Evolutionary conservation across 139 green algal genomes (phyloP), one percentile per base, ranked within the genome.

Genomic region (Trebouxia sp.): DNA sequence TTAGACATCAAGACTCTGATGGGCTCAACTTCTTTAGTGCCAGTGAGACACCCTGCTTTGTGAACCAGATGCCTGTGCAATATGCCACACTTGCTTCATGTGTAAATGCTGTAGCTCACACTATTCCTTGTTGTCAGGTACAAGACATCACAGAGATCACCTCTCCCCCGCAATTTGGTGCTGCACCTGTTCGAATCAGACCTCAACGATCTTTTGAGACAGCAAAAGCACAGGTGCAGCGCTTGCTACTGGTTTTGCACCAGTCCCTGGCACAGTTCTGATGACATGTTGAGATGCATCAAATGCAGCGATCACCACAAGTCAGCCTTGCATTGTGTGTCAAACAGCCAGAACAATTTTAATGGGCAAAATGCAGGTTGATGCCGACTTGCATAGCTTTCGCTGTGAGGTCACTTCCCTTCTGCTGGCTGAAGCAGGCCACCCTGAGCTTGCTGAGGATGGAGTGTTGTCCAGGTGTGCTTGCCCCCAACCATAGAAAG

Each of bases 341-440:
- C n/a, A n/a, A n/a, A n/a, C n/a, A n/a, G n/a, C n/a, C n/a, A n/a
- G n/a, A n/a, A n/a, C n/a, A n/a, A n/a, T n/a, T n/a, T n/a, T n/a
- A n/a, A n/a, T n/a, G n/a, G n/a, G n/a, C n/a, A n/a, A n/a, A n/a
- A 32, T 72, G 51, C 78, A 83, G 78, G 78, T 78, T 75, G 82
- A 90, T 55, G 75, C 82, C 15, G 87, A 91, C 35, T 65, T 91
- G 30, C 76, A 83, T 14, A n/a, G 38, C 0, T 91, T 90, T 43
- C 24, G 85, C 14, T 67, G 45, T 5, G 87, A 89, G 38, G 83
- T 81, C 41, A 37, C 65, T 10, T n/a, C 11, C 5, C 42, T 50
- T 12, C 39, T 74, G 24, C 26, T 75, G 58, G 39, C 26, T 48
- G 77, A 82, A 26, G 69, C 69, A 56, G 69, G 69, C 6, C 42